phyloP scores from a whole-genome alignment of 352 stramenopile genomes.

The Phytophthora kernoviae region DNA sequence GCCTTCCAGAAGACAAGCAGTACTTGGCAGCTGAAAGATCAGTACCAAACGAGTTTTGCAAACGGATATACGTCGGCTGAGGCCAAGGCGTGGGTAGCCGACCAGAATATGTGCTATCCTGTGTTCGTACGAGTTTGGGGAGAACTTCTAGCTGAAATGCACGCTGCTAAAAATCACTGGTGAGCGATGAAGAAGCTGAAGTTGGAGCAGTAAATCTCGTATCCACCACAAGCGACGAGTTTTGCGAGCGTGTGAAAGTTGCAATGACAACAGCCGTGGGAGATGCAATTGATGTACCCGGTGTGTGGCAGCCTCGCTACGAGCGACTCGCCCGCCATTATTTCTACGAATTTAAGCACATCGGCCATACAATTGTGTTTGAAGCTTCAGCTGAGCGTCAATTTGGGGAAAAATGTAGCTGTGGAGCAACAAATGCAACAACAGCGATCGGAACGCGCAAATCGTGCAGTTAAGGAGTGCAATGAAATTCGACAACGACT shows the following conservation, averaged over 20 bases:
- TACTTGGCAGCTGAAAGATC: constrained; percentile 58
- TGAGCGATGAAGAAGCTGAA: background rate
- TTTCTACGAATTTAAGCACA: constrained; percentile 78
- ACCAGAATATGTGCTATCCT: constrained; percentile 56
- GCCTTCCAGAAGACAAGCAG: constrained; percentile 69
- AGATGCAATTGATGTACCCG: background rate
- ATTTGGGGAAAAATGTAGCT: constrained; percentile 1
- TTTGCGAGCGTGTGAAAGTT: constrained; percentile 43
- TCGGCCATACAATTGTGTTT: constrained; percentile 53
- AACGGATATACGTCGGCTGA: constrained; percentile 59
- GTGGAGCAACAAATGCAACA: constrained; percentile 26
- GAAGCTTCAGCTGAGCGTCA: constrained; percentile 19
- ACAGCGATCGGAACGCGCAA: constrained; percentile 34
- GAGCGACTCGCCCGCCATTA: constrained; percentile 60
- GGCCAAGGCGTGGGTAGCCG: constrained; percentile 54
- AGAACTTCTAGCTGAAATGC: constrained; percentile 7
- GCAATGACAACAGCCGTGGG: constrained; percentile 22
- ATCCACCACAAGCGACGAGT: constrained; percentile 40
- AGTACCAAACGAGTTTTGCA: constrained; percentile 51
- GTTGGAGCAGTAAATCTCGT: background rate
- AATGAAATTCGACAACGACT: constrained; percentile 42
- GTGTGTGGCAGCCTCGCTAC: constrained; percentile 56
- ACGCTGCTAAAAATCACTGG: constrained; percentile 1
- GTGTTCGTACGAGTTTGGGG: constrained; percentile 57
- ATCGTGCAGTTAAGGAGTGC: constrained; percentile 40